Evolutionary conservation across 805 yeast genomes (phyloP).

Genomic region (Saturnispora halmiae): DNA sequence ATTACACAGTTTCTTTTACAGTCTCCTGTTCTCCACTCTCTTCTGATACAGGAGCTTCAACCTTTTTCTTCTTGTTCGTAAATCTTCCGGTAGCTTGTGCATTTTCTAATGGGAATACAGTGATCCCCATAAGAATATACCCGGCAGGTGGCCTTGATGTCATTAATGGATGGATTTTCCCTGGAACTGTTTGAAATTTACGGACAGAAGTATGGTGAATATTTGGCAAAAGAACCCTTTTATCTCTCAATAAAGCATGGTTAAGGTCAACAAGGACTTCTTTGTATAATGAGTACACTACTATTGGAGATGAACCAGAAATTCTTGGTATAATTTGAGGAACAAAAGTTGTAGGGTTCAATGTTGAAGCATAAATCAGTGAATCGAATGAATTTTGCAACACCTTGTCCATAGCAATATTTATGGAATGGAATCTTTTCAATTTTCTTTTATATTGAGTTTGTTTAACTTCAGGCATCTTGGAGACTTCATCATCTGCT

Average conservation of each 20-base stretch:
- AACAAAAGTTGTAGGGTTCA: slow-evolving; percentile 58
- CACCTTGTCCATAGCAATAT: slow-evolving; percentile 42
- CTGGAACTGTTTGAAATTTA: slow-evolving; percentile 86
- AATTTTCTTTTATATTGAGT: slow-evolving; percentile 60
- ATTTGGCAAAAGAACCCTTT: slow-evolving; percentile 71
- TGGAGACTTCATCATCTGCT: slow-evolving; percentile 43
- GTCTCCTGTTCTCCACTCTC: slow-evolving; percentile 12
- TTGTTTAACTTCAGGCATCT: slow-evolving; percentile 49
- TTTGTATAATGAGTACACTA: slow-evolving; percentile 71
- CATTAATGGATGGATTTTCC: slow-evolving; percentile 92
- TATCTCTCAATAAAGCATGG: slow-evolving; percentile 55
- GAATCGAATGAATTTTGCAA: slow-evolving; percentile 59
- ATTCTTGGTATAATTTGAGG: slow-evolving; percentile 53
- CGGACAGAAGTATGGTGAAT: slow-evolving; percentile 76
- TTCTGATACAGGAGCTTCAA: slow-evolving; percentile 12
- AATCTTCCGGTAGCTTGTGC: slow-evolving; percentile 67
- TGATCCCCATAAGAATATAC: slow-evolving; percentile 64
- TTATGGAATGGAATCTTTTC: slow-evolving; percentile 45
- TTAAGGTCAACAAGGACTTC: slow-evolving; percentile 71
- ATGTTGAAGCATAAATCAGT: slow-evolving; percentile 60
- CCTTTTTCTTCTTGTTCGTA: slow-evolving; percentile 34
- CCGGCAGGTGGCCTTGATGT: slow-evolving; percentile 92
- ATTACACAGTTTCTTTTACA: slow-evolving; percentile 7
- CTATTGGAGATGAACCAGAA: slow-evolving; percentile 83
- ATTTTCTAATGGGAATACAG: slow-evolving; percentile 63